Conservation (phyloP, 1,284 basidiomycete genomes). For the Mycena citricolor region DNA sequence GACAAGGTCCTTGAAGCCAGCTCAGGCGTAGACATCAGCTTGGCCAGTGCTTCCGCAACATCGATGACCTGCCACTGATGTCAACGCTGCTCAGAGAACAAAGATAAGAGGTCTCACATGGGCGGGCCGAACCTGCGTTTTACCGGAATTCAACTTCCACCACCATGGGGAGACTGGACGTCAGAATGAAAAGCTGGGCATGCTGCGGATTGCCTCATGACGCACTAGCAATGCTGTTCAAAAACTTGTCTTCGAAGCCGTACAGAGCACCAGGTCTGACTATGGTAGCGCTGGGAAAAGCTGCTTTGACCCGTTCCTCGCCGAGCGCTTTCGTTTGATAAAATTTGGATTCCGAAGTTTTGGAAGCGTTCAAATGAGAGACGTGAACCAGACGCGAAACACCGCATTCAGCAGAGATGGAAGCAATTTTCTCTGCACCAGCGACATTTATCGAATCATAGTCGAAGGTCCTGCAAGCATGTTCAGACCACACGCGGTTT, state of each 20-base stretch:
- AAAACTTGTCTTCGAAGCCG: constrained; percentile 92
- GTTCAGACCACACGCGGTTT: neutral
- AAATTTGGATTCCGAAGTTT: constrained; percentile 78
- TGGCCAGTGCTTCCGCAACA: constrained; percentile 88
- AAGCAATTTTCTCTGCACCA: constrained; percentile 83
- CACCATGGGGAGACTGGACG: constrained; percentile 85
- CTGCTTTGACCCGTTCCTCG: constrained; percentile 84
- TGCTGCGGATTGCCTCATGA: constrained; percentile 29
- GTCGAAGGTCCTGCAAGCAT: constrained; percentile 72
- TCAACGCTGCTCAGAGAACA: constrained; percentile 9
- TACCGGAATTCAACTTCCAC: constrained; percentile 89
- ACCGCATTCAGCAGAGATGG: constrained; percentile 74
- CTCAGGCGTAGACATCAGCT: constrained; percentile 68
- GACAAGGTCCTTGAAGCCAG: constrained; percentile 65
- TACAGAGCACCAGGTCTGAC: constrained; percentile 86
- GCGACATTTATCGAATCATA: constrained; percentile 76
- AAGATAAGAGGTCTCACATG: constrained; percentile 64
- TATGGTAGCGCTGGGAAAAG: constrained; percentile 88
- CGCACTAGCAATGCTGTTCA: constrained; percentile 91
- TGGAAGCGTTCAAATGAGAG: constrained; percentile 91
- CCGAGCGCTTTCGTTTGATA: constrained; percentile 91
- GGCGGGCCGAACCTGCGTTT: constrained; percentile 87
- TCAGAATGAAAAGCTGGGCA: constrained; percentile 19
- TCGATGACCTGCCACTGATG: constrained; percentile 70
- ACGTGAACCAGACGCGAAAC: constrained; percentile 91